Evolutionary conservation across 1,284 basidiomycete species (phyloP).

Genomic region (Trametes polyzona): DNA sequence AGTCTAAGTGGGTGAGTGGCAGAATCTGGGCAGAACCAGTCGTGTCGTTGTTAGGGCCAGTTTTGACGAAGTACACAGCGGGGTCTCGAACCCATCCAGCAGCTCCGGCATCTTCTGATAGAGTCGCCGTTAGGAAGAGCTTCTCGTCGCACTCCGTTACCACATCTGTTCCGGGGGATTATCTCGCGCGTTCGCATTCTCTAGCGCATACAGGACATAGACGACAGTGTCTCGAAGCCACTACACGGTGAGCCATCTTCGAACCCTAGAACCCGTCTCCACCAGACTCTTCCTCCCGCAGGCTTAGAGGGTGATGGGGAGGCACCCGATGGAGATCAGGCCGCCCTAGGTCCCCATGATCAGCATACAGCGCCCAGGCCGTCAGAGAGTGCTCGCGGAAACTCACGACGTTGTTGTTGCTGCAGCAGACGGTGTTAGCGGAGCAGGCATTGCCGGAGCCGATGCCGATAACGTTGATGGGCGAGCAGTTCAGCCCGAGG

Average conservation of each 20-base stretch:
- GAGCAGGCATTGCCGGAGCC: conserved; percentile 29
- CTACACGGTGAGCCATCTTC: background rate
- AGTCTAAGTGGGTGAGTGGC: background rate
- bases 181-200: background rate
- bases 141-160: background rate
- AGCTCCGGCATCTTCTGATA: background rate
- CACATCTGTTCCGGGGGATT: background rate
- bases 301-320: conserved; percentile 25
- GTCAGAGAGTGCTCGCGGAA: background rate
- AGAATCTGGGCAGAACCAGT: background rate
- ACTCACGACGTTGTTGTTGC: conserved; percentile 19
- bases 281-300: background rate
- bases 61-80: background rate
- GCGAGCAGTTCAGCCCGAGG: conserved; percentile 35
- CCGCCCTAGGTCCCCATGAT: conserved; percentile 18
- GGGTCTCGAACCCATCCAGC: background rate
- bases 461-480: conserved; percentile 31
- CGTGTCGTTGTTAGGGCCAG: background rate
- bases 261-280: background rate
- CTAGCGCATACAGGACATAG: background rate
- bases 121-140: background rate
- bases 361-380: background rate
- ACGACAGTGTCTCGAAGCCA: too few species aligned
- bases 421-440: conserved; percentile 19
- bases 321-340: conserved; percentile 29